Evolutionary conservation across 2,329 filamentous ascomycete genomes (phyloP).

Genomic region (Didymella pinodella): DNA sequence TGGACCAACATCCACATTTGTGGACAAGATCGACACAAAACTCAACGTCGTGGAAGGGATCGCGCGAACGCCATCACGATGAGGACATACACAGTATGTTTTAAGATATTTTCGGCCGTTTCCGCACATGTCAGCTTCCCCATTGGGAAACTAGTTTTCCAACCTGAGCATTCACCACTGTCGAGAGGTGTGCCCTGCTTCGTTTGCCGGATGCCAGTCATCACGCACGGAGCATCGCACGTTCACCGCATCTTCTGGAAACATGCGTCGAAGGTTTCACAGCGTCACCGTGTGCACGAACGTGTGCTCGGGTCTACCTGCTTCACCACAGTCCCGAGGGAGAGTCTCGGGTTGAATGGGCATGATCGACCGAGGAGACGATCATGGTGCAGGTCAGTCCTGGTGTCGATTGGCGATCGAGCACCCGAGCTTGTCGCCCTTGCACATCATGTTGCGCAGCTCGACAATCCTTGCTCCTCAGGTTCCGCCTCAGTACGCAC

Average conservation of each 20-base stretch:
- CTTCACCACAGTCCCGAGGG: constrained; percentile 4
- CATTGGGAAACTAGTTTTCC: constrained; percentile 6
- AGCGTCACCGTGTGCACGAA: constrained; percentile 14
- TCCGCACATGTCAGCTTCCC: constrained; percentile 13
- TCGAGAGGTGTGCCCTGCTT: background rate
- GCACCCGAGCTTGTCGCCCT: constrained; percentile 14
- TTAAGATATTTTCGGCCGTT: constrained; percentile 9
- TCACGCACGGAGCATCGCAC: constrained; percentile 15
- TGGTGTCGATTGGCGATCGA: constrained; percentile 14
- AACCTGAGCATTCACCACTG: background rate
- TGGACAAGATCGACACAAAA: constrained; percentile 14
- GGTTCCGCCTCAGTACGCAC: background rate
- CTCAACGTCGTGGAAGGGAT: constrained; percentile 9
- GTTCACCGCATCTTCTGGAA: constrained; percentile 26
- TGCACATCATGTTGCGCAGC: constrained; percentile 22
- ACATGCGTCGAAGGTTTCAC: constrained; percentile 18
- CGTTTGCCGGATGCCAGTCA: constrained; percentile 3
- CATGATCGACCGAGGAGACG: constrained; percentile 17
- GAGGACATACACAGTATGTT: constrained; percentile 1
- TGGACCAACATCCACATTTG: constrained; percentile 5
- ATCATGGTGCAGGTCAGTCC: constrained; percentile 10
- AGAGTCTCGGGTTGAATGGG: constrained; percentile 16
- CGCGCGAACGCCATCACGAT: constrained; percentile 5
- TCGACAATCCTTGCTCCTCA: constrained; percentile 7
- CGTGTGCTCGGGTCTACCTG: constrained; percentile 8